Evolutionary conservation across 441 rosid species (phyloP), one percentile per base, ranked within the genome.

Genomic region (Adansonia gregorii): DNA sequence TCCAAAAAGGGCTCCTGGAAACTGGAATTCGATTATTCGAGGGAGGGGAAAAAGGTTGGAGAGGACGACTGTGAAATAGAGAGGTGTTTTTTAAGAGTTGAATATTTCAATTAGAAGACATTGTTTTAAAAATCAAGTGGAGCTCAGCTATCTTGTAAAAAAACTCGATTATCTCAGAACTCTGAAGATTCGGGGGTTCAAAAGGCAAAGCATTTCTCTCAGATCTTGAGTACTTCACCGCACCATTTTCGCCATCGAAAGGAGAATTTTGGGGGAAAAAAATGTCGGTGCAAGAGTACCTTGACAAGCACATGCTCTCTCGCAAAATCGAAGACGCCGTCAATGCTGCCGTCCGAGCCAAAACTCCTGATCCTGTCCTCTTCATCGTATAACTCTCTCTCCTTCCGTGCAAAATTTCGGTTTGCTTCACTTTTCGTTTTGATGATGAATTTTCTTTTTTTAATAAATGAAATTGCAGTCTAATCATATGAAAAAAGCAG

Each of bases 291-390:
- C 99, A 93, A 80, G 98, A 96, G 83, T 96, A 94, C 79, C 87
- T 94, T 66, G 97, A 94, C 85, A 91, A 90, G 87, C 94, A 94
- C 84, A 39, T 85, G 88, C 98, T 93, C 77, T 94, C 97, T 60
- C 94, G 99, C 76, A 95, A 89, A 86, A 95, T 95, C 77, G 99
- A 95, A 82, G 99, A 94, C 79, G 99, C 99, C 84, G 98, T 95
- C 75, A 95, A 95, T 86, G 99, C 98, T 70, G 94, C 99, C 77
- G 99, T 95, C 77, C 88, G 97, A 80, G 97, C 97, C 72, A 94
- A 94, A 88, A 83, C 96, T 84, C 63, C 91, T 75, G 98, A 94
- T 89, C 98, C 98, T 72, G 94, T 96, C 71, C 97, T 96, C 79
- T 94, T 94, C 91, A 96, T 96, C 85, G 98, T 96, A 79, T 73